These are phyloP conservation scores for Pleurotus sapidus DNA, from an alignment of 768 basidiomycete species.

Conservation along the genomic window DNA sequence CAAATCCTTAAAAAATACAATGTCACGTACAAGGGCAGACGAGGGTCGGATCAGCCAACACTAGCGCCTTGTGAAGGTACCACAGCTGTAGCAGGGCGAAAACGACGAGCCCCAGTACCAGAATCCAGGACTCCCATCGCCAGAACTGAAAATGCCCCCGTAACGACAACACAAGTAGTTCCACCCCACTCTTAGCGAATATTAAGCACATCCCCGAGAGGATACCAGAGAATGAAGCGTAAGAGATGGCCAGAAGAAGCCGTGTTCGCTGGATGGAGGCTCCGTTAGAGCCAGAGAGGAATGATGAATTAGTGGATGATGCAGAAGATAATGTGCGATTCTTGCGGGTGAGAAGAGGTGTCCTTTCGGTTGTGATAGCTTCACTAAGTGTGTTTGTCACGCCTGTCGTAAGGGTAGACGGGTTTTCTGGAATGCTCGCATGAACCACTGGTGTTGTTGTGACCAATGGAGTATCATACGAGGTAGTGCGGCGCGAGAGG, in stretches of 20 bases:
- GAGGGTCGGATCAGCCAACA: conserved; percentile 79
- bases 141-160: conserved; percentile 78
- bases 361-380: conserved; percentile 44
- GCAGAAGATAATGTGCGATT: conserved; percentile 26
- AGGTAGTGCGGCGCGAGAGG: conserved; percentile 35
- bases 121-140: conserved; percentile 81
- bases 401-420: conserved; percentile 35
- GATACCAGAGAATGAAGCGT: conserved; percentile 85
- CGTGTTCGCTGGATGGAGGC: conserved; percentile 41
- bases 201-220: conserved; percentile 90
- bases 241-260: conserved; percentile 74
- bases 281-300: conserved; percentile 16
- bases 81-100: conserved; percentile 83
- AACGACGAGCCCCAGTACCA: conserved; percentile 65
- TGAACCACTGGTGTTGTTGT: conserved; percentile 27
- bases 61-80: conserved; percentile 79
- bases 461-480: conserved; percentile 13
- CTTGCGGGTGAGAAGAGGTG: conserved; percentile 51
- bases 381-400: conserved; percentile 29
- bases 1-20: conserved; percentile 7
- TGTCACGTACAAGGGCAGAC: conserved; percentile 75
- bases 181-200: conserved; percentile 92
- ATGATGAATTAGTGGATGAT: conserved; percentile 18
- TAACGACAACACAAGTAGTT: conserved; percentile 78
- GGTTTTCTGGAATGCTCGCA: conserved; percentile 34